Evolutionary conservation across 768 basidiomycete genomes (phyloP).

Genomic region (Suillus subaureus): DNA sequence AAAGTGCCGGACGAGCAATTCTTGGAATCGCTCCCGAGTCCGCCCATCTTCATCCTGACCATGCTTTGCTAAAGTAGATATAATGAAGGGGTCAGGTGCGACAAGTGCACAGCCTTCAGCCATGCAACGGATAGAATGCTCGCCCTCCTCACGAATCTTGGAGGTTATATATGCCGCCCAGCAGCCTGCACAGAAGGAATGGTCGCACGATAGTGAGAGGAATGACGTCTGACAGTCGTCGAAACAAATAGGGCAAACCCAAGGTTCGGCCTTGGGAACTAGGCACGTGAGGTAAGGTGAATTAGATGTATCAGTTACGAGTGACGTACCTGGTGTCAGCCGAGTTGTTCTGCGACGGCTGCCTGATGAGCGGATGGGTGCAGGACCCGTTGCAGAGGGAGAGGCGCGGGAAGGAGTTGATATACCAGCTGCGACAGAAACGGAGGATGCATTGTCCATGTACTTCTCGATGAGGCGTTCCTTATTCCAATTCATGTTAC

Average conservation of each 20-base stretch:
- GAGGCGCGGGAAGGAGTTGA: conserved; percentile 34
- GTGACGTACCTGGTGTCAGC: conserved; percentile 26
- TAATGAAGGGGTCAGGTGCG: conserved; percentile 65
- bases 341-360: conserved; percentile 33
- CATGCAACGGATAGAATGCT: conserved; percentile 77
- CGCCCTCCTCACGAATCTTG: conserved; percentile 84
- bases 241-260: conserved; percentile 94
- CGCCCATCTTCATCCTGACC: conserved; percentile 43
- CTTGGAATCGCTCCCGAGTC: conserved; percentile 74
- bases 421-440: conserved; percentile 78
- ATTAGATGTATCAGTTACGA: conserved; percentile 7
- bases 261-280: conserved; percentile 46
- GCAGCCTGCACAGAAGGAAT: conserved; percentile 81
- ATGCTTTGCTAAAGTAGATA: conserved; percentile 45
- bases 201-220: conserved; percentile 78
- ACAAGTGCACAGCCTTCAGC: conserved; percentile 72
- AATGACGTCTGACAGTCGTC: conserved; percentile 73
- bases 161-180: conserved; percentile 80
- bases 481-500: conserved; percentile 92
- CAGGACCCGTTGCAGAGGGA: conserved; percentile 26
- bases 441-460: conserved; percentile 84
- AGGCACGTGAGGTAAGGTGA: conserved; percentile 11
- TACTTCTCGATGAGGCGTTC: conserved; percentile 95
- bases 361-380: conserved; percentile 37
- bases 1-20: conserved; percentile 87